Base-by-base conservation (phyloP, 257 asterid species). In the Fraxinus americana region DNA sequence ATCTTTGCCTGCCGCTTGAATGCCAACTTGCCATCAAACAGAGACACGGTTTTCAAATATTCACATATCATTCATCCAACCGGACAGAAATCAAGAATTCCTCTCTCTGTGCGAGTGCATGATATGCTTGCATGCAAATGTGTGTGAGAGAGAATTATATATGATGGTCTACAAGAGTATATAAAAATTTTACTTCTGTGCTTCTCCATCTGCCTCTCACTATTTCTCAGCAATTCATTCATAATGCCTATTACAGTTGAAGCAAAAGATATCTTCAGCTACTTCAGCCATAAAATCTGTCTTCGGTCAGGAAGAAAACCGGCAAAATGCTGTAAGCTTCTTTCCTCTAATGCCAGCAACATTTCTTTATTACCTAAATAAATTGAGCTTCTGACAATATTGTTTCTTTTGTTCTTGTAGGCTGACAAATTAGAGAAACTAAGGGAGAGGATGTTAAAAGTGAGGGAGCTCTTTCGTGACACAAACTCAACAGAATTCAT, bases 371-470 rank as follows among this genome's bases (percentile, higher is more conserved):
- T 74, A 30, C 63, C 34, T 25, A 11, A 30, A 52, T 8, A 57
- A 30, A 45, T 81, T 65, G 67, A 76, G 74, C 75, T 39, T 5
- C 61, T 85, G 17, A 80, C 45, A 70, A 76, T 76, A 13, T 70
- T 71, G 36, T 21, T 50, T 67, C 75, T 45, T 48, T 45, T 70
- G 59, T 14, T 75, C 35, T 54, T 82, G 77, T 85, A 96, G 99
- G 90, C 97, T 79, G 94, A 90, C 75, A 96, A 93, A 82, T 85
- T 96, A 77, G 97, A 96, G 93, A 87, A 69, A 72, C 85, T 96
- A 79, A 87, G 98, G 85, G 97, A 96, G 80, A 90, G 99, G 82
- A 93, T 93, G 99, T 89, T 96, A 81, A 91, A 93, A 96, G 99
- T 96, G 71, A 87, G 99, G 78, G 98, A 92, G 85, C 98, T 96